Evolutionary conservation across 2,329 filamentous ascomycete genomes (phyloP).

Genomic region (Huntiella bhutanensis): DNA sequence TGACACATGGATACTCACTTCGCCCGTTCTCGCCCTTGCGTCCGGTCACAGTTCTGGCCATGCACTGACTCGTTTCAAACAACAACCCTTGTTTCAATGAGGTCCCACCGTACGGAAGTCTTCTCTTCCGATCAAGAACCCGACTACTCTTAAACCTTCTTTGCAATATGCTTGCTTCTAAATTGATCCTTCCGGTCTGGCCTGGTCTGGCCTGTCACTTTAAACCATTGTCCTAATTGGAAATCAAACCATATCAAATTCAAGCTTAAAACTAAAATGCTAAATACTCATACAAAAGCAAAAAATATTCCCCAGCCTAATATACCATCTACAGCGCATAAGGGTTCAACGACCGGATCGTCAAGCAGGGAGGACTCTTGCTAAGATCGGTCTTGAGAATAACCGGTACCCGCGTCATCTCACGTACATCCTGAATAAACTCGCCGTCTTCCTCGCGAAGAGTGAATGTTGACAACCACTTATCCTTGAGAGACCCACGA

Average conservation of each 20-base stretch:
- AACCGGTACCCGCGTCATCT: constrained; percentile 95
- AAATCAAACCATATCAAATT: constrained; percentile 2
- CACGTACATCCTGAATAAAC: constrained; percentile 93
- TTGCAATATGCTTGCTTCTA: too few species aligned
- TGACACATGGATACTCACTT: too few species aligned
- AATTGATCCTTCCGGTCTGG: too few species aligned
- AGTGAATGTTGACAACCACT: constrained; percentile 78
- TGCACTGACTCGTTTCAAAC: too few species aligned
- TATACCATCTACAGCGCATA: constrained; percentile 37
- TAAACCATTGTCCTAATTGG: neutral
- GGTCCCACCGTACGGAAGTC: neutral
- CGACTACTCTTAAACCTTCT: too few species aligned
- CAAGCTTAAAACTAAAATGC: neutral
- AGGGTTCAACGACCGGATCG: constrained; percentile 67
- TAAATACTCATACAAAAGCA: constrained; percentile 10
- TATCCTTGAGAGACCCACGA: constrained; percentile 82
- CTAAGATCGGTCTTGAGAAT: constrained; percentile 94
- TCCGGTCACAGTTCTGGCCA: too few species aligned
- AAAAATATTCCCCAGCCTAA: neutral
- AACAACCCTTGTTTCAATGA: too few species aligned
- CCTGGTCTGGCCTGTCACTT: neutral
- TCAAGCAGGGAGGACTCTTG: constrained; percentile 95
- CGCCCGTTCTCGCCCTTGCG: too few species aligned
- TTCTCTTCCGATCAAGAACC: neutral
- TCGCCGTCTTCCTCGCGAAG: constrained; percentile 83